Percentiles rank a stretch among this genome's conserved stretches.
phyloP scores from a whole-genome alignment of 2,329 filamentous ascomycete species.

The Aspergillus clavatus region DNA sequence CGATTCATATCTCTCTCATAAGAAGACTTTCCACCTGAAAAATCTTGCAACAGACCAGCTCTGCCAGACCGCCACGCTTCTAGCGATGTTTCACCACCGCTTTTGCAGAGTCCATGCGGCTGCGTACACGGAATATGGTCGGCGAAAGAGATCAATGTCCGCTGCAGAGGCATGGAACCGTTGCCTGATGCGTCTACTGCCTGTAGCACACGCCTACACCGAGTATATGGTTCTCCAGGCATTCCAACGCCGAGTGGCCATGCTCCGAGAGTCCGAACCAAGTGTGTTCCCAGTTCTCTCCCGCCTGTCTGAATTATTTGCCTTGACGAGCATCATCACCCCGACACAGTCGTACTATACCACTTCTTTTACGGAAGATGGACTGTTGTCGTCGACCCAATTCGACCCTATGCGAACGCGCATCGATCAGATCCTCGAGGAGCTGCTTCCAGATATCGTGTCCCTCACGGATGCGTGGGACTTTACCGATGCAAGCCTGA shows the following conservation, averaged over 20 bases:
- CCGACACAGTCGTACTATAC: not conserved
- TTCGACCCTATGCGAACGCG: not conserved
- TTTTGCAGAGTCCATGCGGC: not conserved
- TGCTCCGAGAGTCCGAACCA: not conserved
- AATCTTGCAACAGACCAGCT: not conserved
- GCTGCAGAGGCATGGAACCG: conserved; percentile 4
- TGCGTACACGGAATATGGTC: not conserved
- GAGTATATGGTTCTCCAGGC: conserved; percentile 2
- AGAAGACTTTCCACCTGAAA: not conserved
- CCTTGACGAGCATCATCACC: conserved; percentile 2
- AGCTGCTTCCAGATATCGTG: not conserved
- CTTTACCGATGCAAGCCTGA: conserved; percentile 5
- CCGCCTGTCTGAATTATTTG: conserved; percentile 2
- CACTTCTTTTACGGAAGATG: conserved; percentile 1
- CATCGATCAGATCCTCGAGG: not conserved
- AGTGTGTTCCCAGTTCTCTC: not conserved
- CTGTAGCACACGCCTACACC: conserved; percentile 1
- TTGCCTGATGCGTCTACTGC: conserved; percentile 1
- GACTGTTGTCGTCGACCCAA: not conserved
- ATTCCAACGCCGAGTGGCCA: not conserved
- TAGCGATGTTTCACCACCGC: not conserved
- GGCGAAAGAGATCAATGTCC: not conserved
- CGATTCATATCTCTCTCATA: not conserved
- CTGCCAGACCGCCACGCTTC: not conserved
- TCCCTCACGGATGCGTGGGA: conserved; percentile 7